A percentile compares a stretch with the other conserved stretches of the same genome.
phyloP scores from a whole-genome alignment of 208 protist genomes.

The Trypanosoma scelopori region DNA sequence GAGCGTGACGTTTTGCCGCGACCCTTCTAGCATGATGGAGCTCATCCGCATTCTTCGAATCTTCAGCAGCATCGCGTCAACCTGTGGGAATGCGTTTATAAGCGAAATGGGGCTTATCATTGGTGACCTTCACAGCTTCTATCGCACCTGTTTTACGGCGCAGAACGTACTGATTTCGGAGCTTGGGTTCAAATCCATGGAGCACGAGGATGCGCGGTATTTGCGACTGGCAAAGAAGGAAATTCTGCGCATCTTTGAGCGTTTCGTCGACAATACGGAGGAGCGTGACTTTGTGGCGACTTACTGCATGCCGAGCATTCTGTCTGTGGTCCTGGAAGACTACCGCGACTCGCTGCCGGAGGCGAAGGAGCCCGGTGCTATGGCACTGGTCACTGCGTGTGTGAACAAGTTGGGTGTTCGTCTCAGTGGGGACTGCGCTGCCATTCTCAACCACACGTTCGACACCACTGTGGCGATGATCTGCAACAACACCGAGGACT shows the following conservation, averaged over 20 bases:
- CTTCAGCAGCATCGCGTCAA: constrained; percentile 91
- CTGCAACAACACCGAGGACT: constrained; percentile 95
- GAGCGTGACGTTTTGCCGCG: constrained; percentile 56
- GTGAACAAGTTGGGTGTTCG: constrained; percentile 85
- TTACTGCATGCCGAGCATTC: constrained; percentile 93
- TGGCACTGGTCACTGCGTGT: constrained; percentile 90
- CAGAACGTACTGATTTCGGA: constrained; percentile 37
- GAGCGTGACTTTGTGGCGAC: constrained; percentile 86
- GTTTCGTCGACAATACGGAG: constrained; percentile 90
- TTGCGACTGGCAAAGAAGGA: constrained; percentile 96
- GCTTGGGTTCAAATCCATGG: constrained; percentile 28
- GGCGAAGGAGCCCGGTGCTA: constrained; percentile 93
- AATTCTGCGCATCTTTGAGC: constrained; percentile 93
- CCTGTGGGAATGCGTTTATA: constrained; percentile 90
- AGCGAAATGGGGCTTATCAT: constrained; percentile 94
- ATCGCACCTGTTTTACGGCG: constrained; percentile 85
- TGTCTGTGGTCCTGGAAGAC: constrained; percentile 96
- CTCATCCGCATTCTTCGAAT: constrained; percentile 94
- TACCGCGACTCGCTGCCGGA: constrained; percentile 91
- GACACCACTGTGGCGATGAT: constrained; percentile 98
- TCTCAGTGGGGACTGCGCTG: constrained; percentile 83
- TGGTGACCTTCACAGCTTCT: constrained; percentile 95
- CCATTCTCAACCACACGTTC: constrained; percentile 97
- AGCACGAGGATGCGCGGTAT: constrained; percentile 45
- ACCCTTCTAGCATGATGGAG: constrained; percentile 55